These are phyloP conservation scores for Auriscalpium orientale DNA, from an alignment of 768 basidiomycete species.

Conservation along the genomic window DNA sequence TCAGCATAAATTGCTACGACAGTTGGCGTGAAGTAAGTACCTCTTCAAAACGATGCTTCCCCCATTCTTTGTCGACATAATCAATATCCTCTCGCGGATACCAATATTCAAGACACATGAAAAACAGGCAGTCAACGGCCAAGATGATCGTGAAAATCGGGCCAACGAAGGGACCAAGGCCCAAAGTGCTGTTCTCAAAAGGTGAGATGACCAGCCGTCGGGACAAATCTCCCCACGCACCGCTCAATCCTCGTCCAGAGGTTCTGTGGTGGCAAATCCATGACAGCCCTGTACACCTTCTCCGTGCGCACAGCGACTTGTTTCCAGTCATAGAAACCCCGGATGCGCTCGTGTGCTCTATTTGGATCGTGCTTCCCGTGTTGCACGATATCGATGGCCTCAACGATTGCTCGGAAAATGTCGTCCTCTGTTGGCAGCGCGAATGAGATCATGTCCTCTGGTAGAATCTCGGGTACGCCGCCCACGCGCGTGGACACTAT, in stretches of 20 bases:
- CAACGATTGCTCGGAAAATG: slow-evolving; percentile 73
- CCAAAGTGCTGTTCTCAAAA: slow-evolving; percentile 52
- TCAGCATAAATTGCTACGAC: not conserved
- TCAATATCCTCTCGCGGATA: slow-evolving; percentile 74
- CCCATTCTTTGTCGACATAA: slow-evolving; percentile 63
- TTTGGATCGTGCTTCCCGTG: slow-evolving; percentile 66
- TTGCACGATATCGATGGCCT: slow-evolving; percentile 67
- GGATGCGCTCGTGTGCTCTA: slow-evolving; percentile 68
- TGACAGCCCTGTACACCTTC: slow-evolving; percentile 65
- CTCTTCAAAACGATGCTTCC: slow-evolving; percentile 28
- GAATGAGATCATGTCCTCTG: slow-evolving; percentile 92
- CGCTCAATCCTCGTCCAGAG: slow-evolving; percentile 72
- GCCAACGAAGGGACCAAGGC: slow-evolving; percentile 73
- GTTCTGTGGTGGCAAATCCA: slow-evolving; percentile 54
- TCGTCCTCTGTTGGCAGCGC: slow-evolving; percentile 92
- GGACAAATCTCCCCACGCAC: slow-evolving; percentile 29
- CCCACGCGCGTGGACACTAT: slow-evolving; percentile 93
- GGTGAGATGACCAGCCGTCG: not conserved
- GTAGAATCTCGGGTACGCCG: slow-evolving; percentile 92
- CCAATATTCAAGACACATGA: slow-evolving; percentile 77
- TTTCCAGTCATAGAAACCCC: slow-evolving; percentile 82
- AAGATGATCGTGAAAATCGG: slow-evolving; percentile 85
- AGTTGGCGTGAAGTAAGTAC: slow-evolving; percentile 14
- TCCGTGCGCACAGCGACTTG: slow-evolving; percentile 78
- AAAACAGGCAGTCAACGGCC: slow-evolving; percentile 85